Percentiles rank a stretch among this genome's conserved stretches.
Conservation (phyloP, 1,139 yeast genomes). For the Chernovozyma aurita region DNA sequence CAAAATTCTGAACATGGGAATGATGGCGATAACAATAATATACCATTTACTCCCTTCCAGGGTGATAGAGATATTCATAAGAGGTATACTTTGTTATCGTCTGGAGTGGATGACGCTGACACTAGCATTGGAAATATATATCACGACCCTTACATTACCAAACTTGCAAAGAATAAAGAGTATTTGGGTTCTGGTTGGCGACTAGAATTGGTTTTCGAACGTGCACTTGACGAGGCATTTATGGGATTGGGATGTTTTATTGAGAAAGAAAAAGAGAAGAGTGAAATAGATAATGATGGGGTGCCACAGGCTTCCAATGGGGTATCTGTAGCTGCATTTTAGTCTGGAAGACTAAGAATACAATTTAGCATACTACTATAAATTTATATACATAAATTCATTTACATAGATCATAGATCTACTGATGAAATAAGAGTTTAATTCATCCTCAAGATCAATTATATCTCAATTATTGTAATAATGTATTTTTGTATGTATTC, state of each 20-base stretch:
- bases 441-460: neutral
- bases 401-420: no score
- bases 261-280: conserved; percentile 52
- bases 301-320: neutral
- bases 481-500: neutral
- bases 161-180: conserved; percentile 59
- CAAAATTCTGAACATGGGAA: conserved; percentile 19
- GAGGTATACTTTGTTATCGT: conserved; percentile 28
- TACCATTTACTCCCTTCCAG: conserved; percentile 90
- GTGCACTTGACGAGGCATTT: conserved; percentile 84
- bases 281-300: neutral
- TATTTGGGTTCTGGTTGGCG: conserved; percentile 86
- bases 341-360: no score
- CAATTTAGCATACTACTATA: no score
- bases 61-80: conserved; percentile 70
- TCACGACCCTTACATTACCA: conserved; percentile 44
- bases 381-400: no score
- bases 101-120: conserved; percentile 35
- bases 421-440: no score
- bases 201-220: conserved; percentile 61
- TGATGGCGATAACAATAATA: conserved; percentile 19
- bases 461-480: neutral
- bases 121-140: conserved; percentile 38
- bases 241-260: conserved; percentile 83
- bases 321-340: neutral